Evolutionary conservation across 2,329 filamentous ascomycete species (phyloP), one percentile per base, ranked within the genome.

Genomic region (Xylariomycetidae sp.): DNA sequence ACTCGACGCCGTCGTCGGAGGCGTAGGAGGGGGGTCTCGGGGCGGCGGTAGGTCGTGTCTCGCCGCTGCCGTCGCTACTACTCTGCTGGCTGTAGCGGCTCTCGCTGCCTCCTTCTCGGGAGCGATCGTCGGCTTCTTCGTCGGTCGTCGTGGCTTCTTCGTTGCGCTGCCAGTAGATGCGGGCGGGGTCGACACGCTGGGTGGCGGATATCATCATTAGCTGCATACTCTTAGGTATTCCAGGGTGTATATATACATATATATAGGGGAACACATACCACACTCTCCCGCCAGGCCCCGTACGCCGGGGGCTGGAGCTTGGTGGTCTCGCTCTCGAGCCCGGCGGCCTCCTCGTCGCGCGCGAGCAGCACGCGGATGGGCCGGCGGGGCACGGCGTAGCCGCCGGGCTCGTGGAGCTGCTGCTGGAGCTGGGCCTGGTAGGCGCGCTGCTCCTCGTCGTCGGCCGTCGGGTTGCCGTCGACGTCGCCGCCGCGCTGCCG

Each of bases 221-320:
- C 8, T 4, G 14, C 17, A 32, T 16, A 29, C 16, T 12, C n/a
- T 16, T 10, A 14, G 20, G 10, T 25, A 12, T 17, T 10, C 23
- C 7, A 10, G 22, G 17, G 15, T 7, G 15, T 25, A 25, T 17
- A 4, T 6, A 18, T 14, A 17, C 10, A 20, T 15, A n/a, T n/a
- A n/a, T n/a, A n/a, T n/a, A n/a, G 13, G n/a, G 22, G 22, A 23
- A 10, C 17, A 77, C 80, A 58, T 71, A 85, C 81, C 59, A 92
- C 85, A 50, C 82, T 90, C 57, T 81, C 79, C 32, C 86, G 71
- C 85, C 86, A 93, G 1, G 87, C 64, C 0, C 88, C 88, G 53
- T 95, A 95, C 2, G 86, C 86, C 0, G 89, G 88, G 4, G 89
- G 88, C 7, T 79, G 76, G 14, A 70, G 44, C 47, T 79, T 78